phyloP scores from a whole-genome alignment of 371 early-diverging fungal species.

The Synchytrium microbalum region DNA sequence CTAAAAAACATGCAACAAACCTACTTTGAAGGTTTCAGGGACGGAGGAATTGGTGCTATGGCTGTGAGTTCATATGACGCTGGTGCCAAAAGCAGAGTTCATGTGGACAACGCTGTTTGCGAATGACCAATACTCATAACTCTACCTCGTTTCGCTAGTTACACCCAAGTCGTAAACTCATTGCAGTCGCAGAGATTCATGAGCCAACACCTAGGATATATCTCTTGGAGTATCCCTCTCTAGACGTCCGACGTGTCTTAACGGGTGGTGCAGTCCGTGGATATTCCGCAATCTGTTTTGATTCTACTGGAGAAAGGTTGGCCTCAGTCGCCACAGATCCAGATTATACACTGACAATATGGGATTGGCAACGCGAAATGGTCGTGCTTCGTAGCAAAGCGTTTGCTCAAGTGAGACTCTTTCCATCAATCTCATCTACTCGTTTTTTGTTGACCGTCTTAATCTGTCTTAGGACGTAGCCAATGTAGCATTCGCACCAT shows the following conservation, averaged over 20 bases:
- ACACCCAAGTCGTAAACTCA: constrained; percentile 33
- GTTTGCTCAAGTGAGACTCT: constrained; percentile 41
- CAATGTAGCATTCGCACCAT: constrained; percentile 38
- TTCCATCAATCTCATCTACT: background rate
- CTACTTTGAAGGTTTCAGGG: constrained; percentile 33
- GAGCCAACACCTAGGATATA: constrained; percentile 35
- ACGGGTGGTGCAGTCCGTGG: constrained; percentile 31
- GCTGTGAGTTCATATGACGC: constrained; percentile 26
- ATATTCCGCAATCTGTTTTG: constrained; percentile 32
- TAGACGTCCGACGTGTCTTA: constrained; percentile 33
- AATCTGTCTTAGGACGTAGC: constrained; percentile 34
- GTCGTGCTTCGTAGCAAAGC: constrained; percentile 45
- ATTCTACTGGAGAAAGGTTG: constrained; percentile 33
- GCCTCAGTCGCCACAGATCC: constrained; percentile 45
- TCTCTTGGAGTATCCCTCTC: constrained; percentile 40
- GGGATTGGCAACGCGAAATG: constrained; percentile 43
- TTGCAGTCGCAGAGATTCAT: constrained; percentile 41
- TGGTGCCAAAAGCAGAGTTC: background rate
- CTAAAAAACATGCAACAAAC: constrained; percentile 30
- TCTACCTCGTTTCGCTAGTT: constrained; percentile 25
- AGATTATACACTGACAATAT: constrained; percentile 48
- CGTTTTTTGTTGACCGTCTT: background rate
- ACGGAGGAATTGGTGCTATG: constrained; percentile 41
- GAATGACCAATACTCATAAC: constrained; percentile 2
- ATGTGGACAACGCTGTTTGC: background rate